These are phyloP conservation scores for Pyrus communis DNA, from an alignment of 306 rosid species.

Conservation along the genomic window DNA sequence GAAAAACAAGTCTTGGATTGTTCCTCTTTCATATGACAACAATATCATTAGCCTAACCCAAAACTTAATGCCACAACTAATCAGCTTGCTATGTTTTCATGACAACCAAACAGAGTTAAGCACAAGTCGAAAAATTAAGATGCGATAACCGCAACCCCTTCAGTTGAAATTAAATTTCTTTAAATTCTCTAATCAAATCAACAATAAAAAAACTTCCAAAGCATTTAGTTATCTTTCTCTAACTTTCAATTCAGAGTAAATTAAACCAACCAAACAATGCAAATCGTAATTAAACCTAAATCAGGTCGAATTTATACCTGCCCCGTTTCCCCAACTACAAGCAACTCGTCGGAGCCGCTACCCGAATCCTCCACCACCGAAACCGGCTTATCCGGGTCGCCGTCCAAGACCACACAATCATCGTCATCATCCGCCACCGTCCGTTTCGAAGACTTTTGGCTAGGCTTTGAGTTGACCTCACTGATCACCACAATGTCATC, in stretches of 20 bases:
- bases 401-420: slow-evolving; percentile 69
- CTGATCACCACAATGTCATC: slow-evolving; percentile 42
- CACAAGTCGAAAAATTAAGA: neutral
- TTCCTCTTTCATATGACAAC: neutral
- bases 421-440: slow-evolving; percentile 29
- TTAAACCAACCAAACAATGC: neutral
- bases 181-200: neutral
- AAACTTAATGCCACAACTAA: neutral
- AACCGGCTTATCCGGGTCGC: slow-evolving; percentile 50
- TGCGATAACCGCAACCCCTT: neutral
- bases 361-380: slow-evolving; percentile 24
- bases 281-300: neutral
- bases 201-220: neutral
- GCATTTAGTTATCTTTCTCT: neutral
- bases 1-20: neutral
- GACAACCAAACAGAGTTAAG: neutral
- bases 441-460: slow-evolving; percentile 29
- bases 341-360: slow-evolving; percentile 52
- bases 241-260: neutral
- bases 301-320: slow-evolving; percentile 31
- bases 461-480: slow-evolving; percentile 32
- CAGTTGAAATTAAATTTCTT: neutral
- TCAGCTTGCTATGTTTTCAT: neutral
- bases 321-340: slow-evolving; percentile 71
- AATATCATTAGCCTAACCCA: neutral